Conservation (phyloP, 805 yeast species). For the Cephaloascus albidus region DNA sequence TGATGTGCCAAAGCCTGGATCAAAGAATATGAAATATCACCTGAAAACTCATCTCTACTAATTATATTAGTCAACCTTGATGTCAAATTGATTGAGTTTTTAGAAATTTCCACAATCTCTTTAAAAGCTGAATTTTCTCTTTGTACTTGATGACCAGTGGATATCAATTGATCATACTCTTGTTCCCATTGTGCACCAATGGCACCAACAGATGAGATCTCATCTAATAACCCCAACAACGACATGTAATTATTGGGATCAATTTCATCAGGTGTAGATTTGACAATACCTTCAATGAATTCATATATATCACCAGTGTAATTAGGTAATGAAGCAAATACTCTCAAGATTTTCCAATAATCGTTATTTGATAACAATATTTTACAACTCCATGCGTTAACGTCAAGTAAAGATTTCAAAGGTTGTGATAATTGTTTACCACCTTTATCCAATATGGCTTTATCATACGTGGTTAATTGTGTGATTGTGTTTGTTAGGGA, state of each 20-base stretch:
- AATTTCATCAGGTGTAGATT: conserved; percentile 21
- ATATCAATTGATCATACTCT: conserved; percentile 36
- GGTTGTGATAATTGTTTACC: conserved; percentile 38
- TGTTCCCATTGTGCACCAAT: conserved; percentile 72
- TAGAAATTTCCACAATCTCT: conserved; percentile 47
- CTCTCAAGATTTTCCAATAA: conserved; percentile 40
- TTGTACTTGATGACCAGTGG: conserved; percentile 32
- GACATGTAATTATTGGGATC: conserved; percentile 49
- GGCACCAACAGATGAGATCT: conserved; percentile 74
- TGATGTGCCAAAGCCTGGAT: conserved; percentile 83
- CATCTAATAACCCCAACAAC: conserved; percentile 65
- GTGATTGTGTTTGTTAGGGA: conserved; percentile 14
- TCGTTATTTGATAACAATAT: conserved; percentile 23
- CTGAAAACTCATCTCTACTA: conserved; percentile 9
- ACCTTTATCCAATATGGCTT: conserved; percentile 32
- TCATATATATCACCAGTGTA: conserved; percentile 32
- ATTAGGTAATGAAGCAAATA: conserved; percentile 32
- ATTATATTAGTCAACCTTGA: conserved; percentile 33
- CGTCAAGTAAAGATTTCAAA: conserved; percentile 36
- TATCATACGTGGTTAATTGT: conserved; percentile 16
- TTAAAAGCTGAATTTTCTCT: conserved; percentile 37
- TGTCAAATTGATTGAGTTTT: conserved; percentile 55
- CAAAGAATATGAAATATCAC: conserved; percentile 41
- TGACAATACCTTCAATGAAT: conserved; percentile 34
- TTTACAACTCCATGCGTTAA: conserved; percentile 32